Evolutionary conservation across 495 filamentous ascomycete species (phyloP).

Genomic region (Hypoxylon lienhwacheense): DNA sequence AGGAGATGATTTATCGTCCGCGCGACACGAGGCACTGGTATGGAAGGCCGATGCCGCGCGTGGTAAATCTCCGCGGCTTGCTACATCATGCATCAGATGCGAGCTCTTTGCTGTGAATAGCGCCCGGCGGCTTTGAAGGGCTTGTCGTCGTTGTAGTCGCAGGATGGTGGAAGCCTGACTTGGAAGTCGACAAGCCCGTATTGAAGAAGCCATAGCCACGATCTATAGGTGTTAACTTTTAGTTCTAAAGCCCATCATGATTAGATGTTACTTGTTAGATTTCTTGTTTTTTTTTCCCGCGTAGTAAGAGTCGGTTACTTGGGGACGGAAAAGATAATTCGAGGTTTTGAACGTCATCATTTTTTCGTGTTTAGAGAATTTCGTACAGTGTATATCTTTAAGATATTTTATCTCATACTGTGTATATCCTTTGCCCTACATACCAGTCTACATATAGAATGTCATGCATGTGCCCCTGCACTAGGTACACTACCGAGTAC

Average conservation of each 20-base stretch:
- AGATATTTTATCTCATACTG: background rate
- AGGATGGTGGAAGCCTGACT: slow-evolving; percentile 16
- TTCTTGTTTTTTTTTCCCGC: background rate
- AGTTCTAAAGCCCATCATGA: slow-evolving; percentile 22
- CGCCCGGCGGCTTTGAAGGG: slow-evolving; percentile 4
- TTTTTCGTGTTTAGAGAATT: slow-evolving; percentile 17
- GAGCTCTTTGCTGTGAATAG: slow-evolving; percentile 4
- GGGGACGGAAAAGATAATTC: slow-evolving; percentile 29
- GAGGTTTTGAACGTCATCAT: slow-evolving; percentile 35
- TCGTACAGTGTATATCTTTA: slow-evolving; percentile 3
- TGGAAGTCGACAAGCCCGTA: slow-evolving; percentile 24
- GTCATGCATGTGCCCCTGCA: no score
- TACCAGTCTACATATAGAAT: background rate
- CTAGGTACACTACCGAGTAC: no score
- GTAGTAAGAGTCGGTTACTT: slow-evolving; percentile 9
- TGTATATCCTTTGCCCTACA: background rate
- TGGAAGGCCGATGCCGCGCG: slow-evolving; percentile 10
- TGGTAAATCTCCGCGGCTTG: background rate
- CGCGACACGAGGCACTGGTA: slow-evolving; percentile 17
- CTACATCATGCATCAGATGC: background rate
- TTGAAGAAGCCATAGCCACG: slow-evolving; percentile 30
- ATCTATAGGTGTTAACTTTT: slow-evolving; percentile 11
- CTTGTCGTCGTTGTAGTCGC: slow-evolving; percentile 22
- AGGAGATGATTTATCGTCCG: slow-evolving; percentile 39
- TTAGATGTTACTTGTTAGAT: background rate